These are phyloP conservation scores for Cucurbitaria berberidis DNA, from an alignment of 2,329 filamentous ascomycete genomes.

Conservation along the genomic window DNA sequence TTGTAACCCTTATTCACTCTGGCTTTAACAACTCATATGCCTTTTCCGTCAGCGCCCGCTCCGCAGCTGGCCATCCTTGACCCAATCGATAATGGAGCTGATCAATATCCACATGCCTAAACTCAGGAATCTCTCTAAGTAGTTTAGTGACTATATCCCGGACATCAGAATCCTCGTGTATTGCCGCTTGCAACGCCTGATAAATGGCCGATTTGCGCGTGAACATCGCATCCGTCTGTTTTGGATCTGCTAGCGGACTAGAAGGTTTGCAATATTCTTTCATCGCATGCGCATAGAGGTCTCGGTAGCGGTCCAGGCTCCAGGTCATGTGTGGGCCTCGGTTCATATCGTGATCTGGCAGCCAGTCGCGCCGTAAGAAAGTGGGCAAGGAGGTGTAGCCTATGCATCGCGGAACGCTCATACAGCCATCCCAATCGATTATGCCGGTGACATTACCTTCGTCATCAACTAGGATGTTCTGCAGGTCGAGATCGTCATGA, in stretches of 20 bases:
- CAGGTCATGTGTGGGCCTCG: constrained; percentile 1
- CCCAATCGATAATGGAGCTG: constrained; percentile 1
- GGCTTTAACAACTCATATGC: constrained; percentile 2
- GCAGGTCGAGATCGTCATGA: constrained; percentile 31
- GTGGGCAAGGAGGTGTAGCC: constrained; percentile 15
- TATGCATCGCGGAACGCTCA: constrained; percentile 18
- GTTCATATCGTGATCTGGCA: background rate
- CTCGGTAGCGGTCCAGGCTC: constrained; percentile 14
- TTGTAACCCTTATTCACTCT: too few species aligned
- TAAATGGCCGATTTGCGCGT: constrained; percentile 20
- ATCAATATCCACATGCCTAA: constrained; percentile 7
- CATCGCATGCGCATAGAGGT: constrained; percentile 20
- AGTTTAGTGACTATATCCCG: constrained; percentile 4
- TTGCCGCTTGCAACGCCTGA: constrained; percentile 1
- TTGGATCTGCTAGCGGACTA: background rate
- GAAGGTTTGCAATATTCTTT: background rate
- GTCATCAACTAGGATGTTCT: constrained; percentile 31
- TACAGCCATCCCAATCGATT: constrained; percentile 27
- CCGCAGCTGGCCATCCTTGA: constrained; percentile 9
- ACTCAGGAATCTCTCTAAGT: constrained; percentile 7
- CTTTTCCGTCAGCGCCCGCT: constrained; percentile 6
- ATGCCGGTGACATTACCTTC: constrained; percentile 28
- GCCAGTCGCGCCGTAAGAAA: constrained; percentile 20
- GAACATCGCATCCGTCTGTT: constrained; percentile 10
- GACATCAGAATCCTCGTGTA: constrained; percentile 3